Percentiles rank a stretch among this genome's conserved stretches.
phyloP scores from a whole-genome alignment of 2,329 filamentous ascomycete genomes.

The Cercospora canescens region DNA sequence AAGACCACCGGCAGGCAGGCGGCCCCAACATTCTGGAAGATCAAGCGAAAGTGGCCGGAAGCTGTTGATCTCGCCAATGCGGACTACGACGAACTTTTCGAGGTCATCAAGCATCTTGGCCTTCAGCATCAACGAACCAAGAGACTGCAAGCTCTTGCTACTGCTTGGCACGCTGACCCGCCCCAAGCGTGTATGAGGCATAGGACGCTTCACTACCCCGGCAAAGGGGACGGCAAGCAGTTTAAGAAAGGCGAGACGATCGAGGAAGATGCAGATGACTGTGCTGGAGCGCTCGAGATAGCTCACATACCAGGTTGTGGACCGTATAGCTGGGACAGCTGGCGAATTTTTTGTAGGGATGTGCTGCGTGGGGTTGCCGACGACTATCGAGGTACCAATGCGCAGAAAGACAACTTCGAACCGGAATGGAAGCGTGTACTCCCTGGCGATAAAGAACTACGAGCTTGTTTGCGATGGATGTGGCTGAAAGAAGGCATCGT shows the following conservation, averaged over 20 bases:
- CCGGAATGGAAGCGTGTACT: slow-evolving; percentile 90
- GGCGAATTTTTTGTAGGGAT: slow-evolving; percentile 92
- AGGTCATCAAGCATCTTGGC: slow-evolving; percentile 69
- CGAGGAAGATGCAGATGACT: slow-evolving; percentile 46
- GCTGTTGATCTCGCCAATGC: slow-evolving; percentile 62
- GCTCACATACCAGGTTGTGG: slow-evolving; percentile 77
- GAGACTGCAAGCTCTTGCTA: slow-evolving; percentile 69
- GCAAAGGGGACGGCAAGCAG: slow-evolving; percentile 50
- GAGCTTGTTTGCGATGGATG: slow-evolving; percentile 84
- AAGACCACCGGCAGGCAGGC: slow-evolving; percentile 73
- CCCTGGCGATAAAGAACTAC: slow-evolving; percentile 83
- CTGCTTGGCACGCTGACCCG: slow-evolving; percentile 64
- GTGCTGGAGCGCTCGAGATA: slow-evolving; percentile 72
- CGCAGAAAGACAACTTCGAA: slow-evolving; percentile 56
- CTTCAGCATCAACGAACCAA: slow-evolving; percentile 67
- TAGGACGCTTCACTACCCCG: slow-evolving; percentile 58
- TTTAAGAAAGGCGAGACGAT: slow-evolving; percentile 46
- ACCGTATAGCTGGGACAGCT: slow-evolving; percentile 82
- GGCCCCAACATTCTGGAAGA: slow-evolving; percentile 70
- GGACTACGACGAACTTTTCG: slow-evolving; percentile 56
- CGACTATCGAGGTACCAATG: slow-evolving; percentile 64
- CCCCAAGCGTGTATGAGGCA: slow-evolving; percentile 61
- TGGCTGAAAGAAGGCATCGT: slow-evolving; percentile 85
- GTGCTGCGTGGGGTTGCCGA: slow-evolving; percentile 64
- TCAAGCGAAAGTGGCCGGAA: slow-evolving; percentile 70